A percentile compares a stretch with the other conserved stretches of the same genome.
Evolutionary conservation across 495 filamentous ascomycete species (phyloP).

Genomic region (Ramalina peruviana): DNA sequence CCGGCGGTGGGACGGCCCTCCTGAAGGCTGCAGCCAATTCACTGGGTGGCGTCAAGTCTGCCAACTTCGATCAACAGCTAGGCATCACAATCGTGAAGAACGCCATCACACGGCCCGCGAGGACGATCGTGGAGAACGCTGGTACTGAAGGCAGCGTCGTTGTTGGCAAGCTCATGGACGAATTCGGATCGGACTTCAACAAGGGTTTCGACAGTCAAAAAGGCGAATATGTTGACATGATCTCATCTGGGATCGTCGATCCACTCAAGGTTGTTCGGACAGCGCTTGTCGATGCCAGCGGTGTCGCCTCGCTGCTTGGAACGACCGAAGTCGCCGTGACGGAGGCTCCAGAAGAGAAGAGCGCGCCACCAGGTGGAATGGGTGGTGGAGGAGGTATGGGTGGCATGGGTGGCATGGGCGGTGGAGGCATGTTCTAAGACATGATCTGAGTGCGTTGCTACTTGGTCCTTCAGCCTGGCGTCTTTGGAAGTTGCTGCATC

Average conservation of each 20-base stretch:
- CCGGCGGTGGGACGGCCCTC: constrained; percentile 93
- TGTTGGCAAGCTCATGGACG: constrained; percentile 95
- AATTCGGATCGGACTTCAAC: constrained; percentile 89
- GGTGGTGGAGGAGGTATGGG: constrained; percentile 50
- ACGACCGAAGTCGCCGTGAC: constrained; percentile 97
- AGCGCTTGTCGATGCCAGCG: constrained; percentile 82
- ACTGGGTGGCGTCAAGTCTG: constrained; percentile 62
- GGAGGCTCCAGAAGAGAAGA: constrained; percentile 91
- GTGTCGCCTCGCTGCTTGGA: constrained; percentile 91
- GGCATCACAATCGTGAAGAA: constrained; percentile 95
- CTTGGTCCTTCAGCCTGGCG: constrained; percentile 1
- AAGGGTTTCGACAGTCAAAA: constrained; percentile 91
- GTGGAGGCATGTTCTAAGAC: constrained; percentile 36
- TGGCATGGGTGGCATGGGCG: constrained; percentile 59
- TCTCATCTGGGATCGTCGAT: constrained; percentile 88
- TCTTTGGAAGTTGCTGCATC: not conserved
- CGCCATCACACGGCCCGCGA: constrained; percentile 87
- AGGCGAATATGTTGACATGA: constrained; percentile 98
- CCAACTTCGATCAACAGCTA: constrained; percentile 98
- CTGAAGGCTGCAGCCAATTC: constrained; percentile 93
- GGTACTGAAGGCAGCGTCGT: constrained; percentile 91
- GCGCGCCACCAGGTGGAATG: constrained; percentile 42
- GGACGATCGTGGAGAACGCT: constrained; percentile 95
- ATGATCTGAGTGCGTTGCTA: not conserved
- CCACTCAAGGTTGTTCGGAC: constrained; percentile 98